These are phyloP conservation scores for Glutinoglossum americanum DNA, from an alignment of 495 filamentous ascomycete species.

Conservation along the genomic window DNA sequence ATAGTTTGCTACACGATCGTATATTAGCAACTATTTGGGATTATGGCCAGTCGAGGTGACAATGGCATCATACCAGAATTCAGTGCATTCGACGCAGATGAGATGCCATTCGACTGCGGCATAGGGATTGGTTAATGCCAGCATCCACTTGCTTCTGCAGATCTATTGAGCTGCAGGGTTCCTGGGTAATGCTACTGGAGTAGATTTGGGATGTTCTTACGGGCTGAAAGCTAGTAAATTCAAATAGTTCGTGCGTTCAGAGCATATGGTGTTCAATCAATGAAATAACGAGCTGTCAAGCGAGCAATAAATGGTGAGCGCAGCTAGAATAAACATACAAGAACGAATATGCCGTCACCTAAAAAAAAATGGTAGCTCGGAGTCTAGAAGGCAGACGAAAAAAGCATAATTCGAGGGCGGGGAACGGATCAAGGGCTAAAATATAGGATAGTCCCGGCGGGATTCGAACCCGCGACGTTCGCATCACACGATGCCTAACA, in stretches of 20 bases:
- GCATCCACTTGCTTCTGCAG: neutral
- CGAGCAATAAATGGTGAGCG: neutral
- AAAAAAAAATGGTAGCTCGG: neutral
- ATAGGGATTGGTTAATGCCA: neutral
- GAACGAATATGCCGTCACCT: too few relatives aligned
- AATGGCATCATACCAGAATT: constrained; percentile 16
- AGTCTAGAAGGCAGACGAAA: neutral
- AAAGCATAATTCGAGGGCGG: neutral
- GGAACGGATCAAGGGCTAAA: neutral
- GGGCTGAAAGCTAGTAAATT: neutral
- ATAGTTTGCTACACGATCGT: constrained; percentile 48
- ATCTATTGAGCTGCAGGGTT: neutral
- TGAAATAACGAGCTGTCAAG: neutral
- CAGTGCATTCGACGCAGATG: constrained; percentile 6
- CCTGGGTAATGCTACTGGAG: neutral
- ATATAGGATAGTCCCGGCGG: constrained; percentile 6
- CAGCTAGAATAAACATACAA: too few relatives aligned
- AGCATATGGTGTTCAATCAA: neutral
- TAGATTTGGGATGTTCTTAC: neutral
- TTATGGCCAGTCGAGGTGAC: neutral
- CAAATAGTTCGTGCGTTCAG: neutral
- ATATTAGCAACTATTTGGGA: neutral
- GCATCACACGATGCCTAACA: constrained; percentile 5
- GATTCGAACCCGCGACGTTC: constrained; percentile 9
- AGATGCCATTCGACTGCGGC: constrained; percentile 1